Percentiles rank a stretch among this genome's conserved stretches.
Evolutionary conservation across 371 early-diverging fungal species (phyloP).

Genomic region (Rhizomucor pusillus): DNA sequence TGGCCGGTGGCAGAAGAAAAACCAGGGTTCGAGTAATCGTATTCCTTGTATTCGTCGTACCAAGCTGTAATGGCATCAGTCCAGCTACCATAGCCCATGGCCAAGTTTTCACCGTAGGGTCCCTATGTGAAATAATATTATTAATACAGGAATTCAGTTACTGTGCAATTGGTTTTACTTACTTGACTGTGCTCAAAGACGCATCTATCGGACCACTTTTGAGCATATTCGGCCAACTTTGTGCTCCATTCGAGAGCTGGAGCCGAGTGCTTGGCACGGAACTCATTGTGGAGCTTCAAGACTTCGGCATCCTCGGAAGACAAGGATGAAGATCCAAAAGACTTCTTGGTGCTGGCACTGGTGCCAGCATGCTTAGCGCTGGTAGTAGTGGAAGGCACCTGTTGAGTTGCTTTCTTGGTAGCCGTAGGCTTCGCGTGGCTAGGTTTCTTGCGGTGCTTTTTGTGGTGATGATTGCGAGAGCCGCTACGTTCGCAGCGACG

Average conservation of each 20-base stretch:
- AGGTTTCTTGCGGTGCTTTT: too few relatives aligned
- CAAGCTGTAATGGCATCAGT: conserved; percentile 29
- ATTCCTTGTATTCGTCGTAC: conserved; percentile 44
- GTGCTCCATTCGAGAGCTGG: conserved; percentile 45
- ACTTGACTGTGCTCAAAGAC: conserved; percentile 34
- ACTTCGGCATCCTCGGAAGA: conserved; percentile 1
- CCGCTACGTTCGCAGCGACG: too few relatives aligned
- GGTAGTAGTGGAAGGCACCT: too few relatives aligned
- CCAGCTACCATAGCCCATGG: conserved; percentile 36
- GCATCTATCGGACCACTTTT: conserved; percentile 45
- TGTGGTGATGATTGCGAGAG: too few relatives aligned
- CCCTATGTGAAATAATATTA: conserved; percentile 7
- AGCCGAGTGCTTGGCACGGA: conserved; percentile 40
- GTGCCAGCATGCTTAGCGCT: too few relatives aligned
- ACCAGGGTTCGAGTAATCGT: conserved; percentile 38
- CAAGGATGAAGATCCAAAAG: too few relatives aligned
- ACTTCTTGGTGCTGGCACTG: too few relatives aligned
- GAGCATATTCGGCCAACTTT: conserved; percentile 41
- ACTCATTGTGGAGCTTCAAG: conserved; percentile 42
- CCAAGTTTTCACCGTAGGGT: conserved; percentile 50
- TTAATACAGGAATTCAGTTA: background rate
- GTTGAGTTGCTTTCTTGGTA: too few relatives aligned
- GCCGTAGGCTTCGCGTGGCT: too few relatives aligned
- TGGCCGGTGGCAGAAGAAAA: conserved; percentile 35
- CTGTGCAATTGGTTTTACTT: background rate